phyloP scores from a whole-genome alignment of 805 yeast genomes.

The Ogataea pilisensis region DNA sequence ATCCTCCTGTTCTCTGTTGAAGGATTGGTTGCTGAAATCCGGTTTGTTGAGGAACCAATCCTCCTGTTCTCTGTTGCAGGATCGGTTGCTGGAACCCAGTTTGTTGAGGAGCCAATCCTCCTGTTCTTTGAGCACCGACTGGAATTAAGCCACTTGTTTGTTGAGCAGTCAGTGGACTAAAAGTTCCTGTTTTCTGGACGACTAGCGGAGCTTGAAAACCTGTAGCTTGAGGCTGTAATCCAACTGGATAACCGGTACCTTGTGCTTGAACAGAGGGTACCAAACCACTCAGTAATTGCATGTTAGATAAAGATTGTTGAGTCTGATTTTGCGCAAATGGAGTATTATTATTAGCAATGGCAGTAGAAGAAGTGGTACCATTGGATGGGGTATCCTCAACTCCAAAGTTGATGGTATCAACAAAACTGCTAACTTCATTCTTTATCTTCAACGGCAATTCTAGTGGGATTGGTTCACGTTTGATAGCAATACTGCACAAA shows the following conservation, averaged over 20 bases:
- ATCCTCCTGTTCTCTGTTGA: conserved; percentile 30
- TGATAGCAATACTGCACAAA: conserved; percentile 70
- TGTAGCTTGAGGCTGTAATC: conserved; percentile 36
- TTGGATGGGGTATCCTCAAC: conserved; percentile 47
- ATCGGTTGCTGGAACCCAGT: conserved; percentile 42
- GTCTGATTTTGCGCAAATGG: conserved; percentile 18
- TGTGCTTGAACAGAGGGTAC: no score
- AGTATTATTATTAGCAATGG: conserved; percentile 2
- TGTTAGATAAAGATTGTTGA: conserved; percentile 31
- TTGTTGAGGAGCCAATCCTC: conserved; percentile 37
- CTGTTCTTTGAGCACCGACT: conserved; percentile 50
- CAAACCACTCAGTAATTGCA: conserved; percentile 26
- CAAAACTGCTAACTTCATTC: conserved; percentile 84
- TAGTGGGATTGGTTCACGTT: conserved; percentile 75
- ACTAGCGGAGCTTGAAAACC: conserved; percentile 27
- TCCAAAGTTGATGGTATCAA: conserved; percentile 79
- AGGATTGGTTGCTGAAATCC: conserved; percentile 33
- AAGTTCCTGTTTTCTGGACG: conserved; percentile 25
- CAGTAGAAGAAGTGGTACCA: neutral
- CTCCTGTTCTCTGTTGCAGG: conserved; percentile 33
- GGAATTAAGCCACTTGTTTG: conserved; percentile 54
- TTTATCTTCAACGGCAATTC: conserved; percentile 66
- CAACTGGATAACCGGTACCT: conserved; percentile 40
- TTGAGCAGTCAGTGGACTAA: conserved; percentile 63
- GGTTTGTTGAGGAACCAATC: conserved; percentile 15